A percentile compares a stretch with the other conserved stretches of the same genome.
Conservation (phyloP, 805 yeast species). For the Yamadazyma philogaea region DNA sequence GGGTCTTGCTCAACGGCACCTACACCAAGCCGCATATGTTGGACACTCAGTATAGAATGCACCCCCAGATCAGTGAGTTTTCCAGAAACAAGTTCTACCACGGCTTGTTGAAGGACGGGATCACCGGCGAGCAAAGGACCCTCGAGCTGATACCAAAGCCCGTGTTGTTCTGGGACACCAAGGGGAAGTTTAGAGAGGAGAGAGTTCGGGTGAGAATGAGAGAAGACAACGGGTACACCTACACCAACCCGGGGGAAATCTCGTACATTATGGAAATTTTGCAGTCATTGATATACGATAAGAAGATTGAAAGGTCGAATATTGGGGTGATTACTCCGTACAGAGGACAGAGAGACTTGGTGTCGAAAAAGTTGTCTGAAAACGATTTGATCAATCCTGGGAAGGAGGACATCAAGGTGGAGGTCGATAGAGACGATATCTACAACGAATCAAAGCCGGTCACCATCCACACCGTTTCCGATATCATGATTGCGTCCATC, state of each 20-base stretch:
- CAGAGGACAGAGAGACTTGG: conserved; percentile 66
- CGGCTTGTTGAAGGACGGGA: conserved; percentile 54
- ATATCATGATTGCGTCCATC: conserved; percentile 53
- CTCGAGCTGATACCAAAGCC: conserved; percentile 49
- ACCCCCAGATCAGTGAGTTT: conserved; percentile 58
- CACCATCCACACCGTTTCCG: conserved; percentile 48
- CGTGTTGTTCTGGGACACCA: conserved; percentile 58
- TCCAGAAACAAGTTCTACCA: conserved; percentile 52
- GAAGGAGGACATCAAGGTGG: conserved; percentile 44
- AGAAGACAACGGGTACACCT: conserved; percentile 55
- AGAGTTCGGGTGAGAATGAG: conserved; percentile 47
- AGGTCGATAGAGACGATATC: conserved; percentile 62
- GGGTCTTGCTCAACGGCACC: conserved; percentile 60
- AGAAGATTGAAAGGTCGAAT: conserved; percentile 45
- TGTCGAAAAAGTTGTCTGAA: conserved; percentile 48
- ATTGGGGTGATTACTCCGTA: conserved; percentile 76
- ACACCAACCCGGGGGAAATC: conserved; percentile 55
- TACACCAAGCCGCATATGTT: conserved; percentile 63
- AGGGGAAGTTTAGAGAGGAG: conserved; percentile 45
- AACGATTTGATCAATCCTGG: conserved; percentile 58
- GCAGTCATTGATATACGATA: conserved; percentile 50
- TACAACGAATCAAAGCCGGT: conserved; percentile 43
- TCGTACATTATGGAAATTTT: conserved; percentile 45
- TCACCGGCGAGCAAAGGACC: conserved; percentile 48
- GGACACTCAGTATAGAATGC: conserved; percentile 69